Evolutionary conservation across 495 filamentous ascomycete genomes (phyloP).

Genomic region (Trypethelium eluteriae): DNA sequence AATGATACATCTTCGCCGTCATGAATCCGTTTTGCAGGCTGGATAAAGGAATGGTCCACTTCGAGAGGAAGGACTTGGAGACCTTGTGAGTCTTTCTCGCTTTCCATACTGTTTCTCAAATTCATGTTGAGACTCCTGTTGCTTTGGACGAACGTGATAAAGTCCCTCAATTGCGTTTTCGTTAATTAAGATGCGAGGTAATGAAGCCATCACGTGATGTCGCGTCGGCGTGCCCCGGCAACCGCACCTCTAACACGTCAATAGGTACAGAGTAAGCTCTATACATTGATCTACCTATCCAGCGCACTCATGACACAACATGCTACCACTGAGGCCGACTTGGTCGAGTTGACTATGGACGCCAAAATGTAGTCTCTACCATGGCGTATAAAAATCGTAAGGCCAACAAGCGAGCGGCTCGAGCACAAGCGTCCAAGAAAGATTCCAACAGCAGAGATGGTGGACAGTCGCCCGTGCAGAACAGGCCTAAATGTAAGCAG

Average conservation of each 20-base stretch:
- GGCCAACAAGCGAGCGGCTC: neutral
- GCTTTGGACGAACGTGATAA: neutral
- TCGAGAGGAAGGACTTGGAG: conserved; percentile 23
- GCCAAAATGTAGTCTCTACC: neutral
- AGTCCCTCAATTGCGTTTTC: neutral
- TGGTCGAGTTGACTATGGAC: too few species aligned
- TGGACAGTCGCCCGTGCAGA: neutral
- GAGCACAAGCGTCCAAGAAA: neutral
- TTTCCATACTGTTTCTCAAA: neutral
- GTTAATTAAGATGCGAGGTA: neutral
- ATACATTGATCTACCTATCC: too few species aligned
- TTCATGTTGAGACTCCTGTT: neutral
- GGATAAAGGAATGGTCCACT: conserved; percentile 40
- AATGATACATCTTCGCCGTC: conserved; percentile 65
- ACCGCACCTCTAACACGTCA: neutral
- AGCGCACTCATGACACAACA: too few species aligned
- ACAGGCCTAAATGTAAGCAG: too few species aligned
- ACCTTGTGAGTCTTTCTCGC: conserved; percentile 6
- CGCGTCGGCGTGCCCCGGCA: neutral
- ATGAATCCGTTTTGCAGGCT: conserved; percentile 71
- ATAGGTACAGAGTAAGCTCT: too few species aligned
- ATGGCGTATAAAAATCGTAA: too few species aligned
- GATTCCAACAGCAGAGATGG: neutral
- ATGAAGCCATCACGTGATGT: neutral
- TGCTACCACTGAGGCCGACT: too few species aligned